These are phyloP conservation scores for Yueomyces sinensis DNA, from an alignment of 805 yeast genomes.

Conservation along the genomic window DNA sequence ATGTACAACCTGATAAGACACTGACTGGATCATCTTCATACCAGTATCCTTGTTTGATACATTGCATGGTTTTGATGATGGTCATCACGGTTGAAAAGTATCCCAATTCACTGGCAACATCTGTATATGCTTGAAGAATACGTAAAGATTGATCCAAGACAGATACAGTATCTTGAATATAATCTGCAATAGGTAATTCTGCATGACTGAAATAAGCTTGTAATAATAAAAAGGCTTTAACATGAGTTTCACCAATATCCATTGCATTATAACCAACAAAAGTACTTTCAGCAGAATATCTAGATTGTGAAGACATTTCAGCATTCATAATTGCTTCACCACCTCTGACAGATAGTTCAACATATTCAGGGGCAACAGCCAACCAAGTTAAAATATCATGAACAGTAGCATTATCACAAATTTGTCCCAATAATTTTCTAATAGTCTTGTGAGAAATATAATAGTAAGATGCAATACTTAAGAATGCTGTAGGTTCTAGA, in stretches of 20 bases:
- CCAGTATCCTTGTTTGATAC: conserved; percentile 84
- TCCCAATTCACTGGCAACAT: conserved; percentile 78
- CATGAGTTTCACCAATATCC: conserved; percentile 73
- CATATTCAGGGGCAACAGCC: conserved; percentile 59
- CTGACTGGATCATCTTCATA: conserved; percentile 61
- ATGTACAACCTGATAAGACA: conserved; percentile 25
- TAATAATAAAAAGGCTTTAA: conserved; percentile 64
- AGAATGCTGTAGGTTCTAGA: conserved; percentile 59
- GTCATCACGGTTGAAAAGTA: conserved; percentile 46
- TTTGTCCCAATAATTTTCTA: conserved; percentile 46
- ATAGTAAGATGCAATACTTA: conserved; percentile 80
- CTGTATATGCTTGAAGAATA: conserved; percentile 84
- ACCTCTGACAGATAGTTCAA: conserved; percentile 81
- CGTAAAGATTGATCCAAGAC: conserved; percentile 91
- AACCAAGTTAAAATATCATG: conserved; percentile 33
- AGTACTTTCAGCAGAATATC: conserved; percentile 51
- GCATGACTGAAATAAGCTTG: conserved; percentile 77
- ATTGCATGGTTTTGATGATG: conserved; percentile 62
- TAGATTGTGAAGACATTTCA: conserved; percentile 66
- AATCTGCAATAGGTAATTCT: conserved; percentile 89
- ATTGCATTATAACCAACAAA: conserved; percentile 41
- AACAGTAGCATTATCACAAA: conserved; percentile 28
- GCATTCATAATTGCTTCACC: conserved; percentile 81
- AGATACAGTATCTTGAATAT: conserved; percentile 83
- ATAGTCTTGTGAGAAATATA: conserved; percentile 86